Percentiles rank a stretch among this genome's conserved stretches.
Evolutionary conservation across 345 rosid species (phyloP).

Genomic region (Eucalyptus urophylla): DNA sequence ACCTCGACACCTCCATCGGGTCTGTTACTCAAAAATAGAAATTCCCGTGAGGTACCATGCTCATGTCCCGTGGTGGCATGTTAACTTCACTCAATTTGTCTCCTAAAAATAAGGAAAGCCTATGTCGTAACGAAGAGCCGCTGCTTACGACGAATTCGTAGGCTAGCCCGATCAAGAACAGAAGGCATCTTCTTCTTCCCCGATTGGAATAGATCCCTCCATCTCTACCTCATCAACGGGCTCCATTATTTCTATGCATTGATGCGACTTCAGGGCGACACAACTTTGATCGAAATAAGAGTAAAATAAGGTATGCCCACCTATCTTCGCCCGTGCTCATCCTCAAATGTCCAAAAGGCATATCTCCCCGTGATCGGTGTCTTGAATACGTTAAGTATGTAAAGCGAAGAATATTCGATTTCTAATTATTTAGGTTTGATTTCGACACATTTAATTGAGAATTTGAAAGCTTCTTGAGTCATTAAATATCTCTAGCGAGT

Average conservation of each 20-base stretch:
- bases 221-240: background rate
- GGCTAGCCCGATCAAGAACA: background rate
- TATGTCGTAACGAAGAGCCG: background rate
- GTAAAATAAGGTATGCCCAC: background rate
- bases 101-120: background rate
- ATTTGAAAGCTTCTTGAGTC: background rate
- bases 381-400: background rate
- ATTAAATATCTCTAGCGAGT: background rate
- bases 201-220: background rate
- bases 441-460: background rate
- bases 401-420: background rate
- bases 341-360: background rate
- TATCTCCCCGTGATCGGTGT: no score
- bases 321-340: background rate
- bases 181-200: background rate
- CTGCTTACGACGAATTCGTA: background rate
- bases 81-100: background rate
- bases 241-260: background rate
- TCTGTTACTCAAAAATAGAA: background rate
- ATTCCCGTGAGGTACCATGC: background rate
- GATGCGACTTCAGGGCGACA: background rate
- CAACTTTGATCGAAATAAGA: background rate
- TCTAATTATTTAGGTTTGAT: background rate
- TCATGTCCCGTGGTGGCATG: background rate
- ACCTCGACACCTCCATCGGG: background rate